Conservation (phyloP, 1,284 basidiomycete genomes). For the Thecaphora thlaspeos region DNA sequence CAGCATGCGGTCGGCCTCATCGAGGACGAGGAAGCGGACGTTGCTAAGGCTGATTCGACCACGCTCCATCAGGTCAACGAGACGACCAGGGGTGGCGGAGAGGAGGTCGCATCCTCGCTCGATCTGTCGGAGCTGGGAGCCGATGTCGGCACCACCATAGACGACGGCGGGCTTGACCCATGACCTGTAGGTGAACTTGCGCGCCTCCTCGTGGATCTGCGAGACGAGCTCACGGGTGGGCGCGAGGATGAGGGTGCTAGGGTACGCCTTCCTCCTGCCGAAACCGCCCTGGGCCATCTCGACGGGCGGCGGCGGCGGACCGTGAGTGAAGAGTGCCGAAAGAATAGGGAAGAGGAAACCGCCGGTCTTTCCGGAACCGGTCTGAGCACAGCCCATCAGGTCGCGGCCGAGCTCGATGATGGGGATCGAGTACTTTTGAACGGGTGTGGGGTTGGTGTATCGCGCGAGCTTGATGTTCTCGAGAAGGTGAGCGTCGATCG, state of each 20-base stretch:
- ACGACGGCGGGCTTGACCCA: constrained; percentile 99
- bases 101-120: constrained; percentile 97
- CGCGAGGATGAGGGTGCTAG: constrained; percentile 91
- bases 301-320: constrained; percentile 70
- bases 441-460: constrained; percentile 93
- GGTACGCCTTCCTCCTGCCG: constrained; percentile 85
- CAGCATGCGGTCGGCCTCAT: constrained; percentile 99
- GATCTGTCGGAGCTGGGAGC: constrained; percentile 85
- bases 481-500: constrained; percentile 86
- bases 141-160: constrained; percentile 98
- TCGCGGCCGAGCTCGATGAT: constrained; percentile 88
- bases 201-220: constrained; percentile 98
- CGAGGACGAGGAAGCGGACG: constrained; percentile 95
- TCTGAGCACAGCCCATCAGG: constrained; percentile 99
- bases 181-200: constrained; percentile 98
- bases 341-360: constrained; percentile 99
- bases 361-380: constrained; percentile 97
- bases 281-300: constrained; percentile 62
- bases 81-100: constrained; percentile 95
- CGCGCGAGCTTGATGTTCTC: constrained; percentile 91
- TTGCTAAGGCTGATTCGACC: constrained; percentile 94
- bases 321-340: constrained; percentile 83
- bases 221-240: constrained; percentile 98
- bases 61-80: constrained; percentile 97
- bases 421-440: constrained; percentile 99